Percentiles rank a stretch among this genome's conserved stretches.
These are phyloP conservation scores for Aspergillus viridinutans DNA, from an alignment of 2,329 filamentous ascomycete genomes.

Conservation along the genomic window DNA sequence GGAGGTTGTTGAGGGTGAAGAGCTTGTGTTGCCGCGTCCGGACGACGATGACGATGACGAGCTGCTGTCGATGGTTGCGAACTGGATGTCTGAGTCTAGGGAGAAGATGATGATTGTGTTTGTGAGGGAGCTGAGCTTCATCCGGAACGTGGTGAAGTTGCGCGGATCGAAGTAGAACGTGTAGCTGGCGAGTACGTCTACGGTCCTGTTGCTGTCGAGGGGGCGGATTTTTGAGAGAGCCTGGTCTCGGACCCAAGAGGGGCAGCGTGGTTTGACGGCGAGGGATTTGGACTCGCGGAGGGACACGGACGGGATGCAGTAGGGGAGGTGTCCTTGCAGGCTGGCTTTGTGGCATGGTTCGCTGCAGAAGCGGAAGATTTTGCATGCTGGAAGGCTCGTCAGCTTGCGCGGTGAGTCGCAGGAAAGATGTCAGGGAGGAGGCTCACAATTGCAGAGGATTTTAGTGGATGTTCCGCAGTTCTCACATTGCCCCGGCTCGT, in stretches of 20 bases:
- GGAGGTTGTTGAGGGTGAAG: neutral
- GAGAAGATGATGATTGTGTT: conserved; percentile 30
- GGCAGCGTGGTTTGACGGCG: conserved; percentile 24
- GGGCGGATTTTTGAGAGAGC: conserved; percentile 23
- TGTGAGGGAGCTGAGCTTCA: conserved; percentile 24
- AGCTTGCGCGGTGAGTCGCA: neutral
- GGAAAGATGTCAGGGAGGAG: neutral
- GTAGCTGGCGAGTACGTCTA: conserved; percentile 22
- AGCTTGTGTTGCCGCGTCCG: conserved; percentile 3
- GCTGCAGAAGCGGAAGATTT: conserved; percentile 27
- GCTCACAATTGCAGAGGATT: conserved; percentile 25
- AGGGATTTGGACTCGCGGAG: conserved; percentile 29
- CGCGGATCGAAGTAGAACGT: conserved; percentile 29
- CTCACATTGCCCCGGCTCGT: conserved; percentile 19
- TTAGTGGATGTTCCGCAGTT: conserved; percentile 19
- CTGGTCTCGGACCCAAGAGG: conserved; percentile 19
- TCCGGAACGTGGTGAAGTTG: conserved; percentile 31
- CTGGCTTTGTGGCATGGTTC: conserved; percentile 20
- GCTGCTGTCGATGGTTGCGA: conserved; percentile 16
- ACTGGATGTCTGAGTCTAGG: conserved; percentile 23
- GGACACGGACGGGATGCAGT: conserved; percentile 27
- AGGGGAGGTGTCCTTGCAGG: conserved; percentile 11
- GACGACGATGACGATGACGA: conserved; percentile 1
- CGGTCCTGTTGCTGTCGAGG: conserved; percentile 9
- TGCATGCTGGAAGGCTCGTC: conserved; percentile 19